phyloP scores from a whole-genome alignment of 2,329 filamentous ascomycete genomes.

The Thermothelomyces thermophilus region DNA sequence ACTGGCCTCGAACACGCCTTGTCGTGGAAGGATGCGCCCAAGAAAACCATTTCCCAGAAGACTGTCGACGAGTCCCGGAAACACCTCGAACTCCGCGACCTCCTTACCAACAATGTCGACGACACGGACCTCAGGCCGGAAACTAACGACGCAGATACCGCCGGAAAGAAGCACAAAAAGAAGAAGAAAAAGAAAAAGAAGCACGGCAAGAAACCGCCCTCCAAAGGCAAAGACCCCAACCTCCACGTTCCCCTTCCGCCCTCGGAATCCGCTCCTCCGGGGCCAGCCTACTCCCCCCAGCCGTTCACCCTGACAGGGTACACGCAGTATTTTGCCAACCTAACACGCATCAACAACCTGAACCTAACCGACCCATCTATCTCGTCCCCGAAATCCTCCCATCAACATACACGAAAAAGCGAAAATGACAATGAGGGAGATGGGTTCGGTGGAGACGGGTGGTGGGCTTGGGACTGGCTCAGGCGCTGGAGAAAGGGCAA shows the following conservation, averaged over 20 bases:
- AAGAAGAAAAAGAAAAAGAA: constrained; percentile 36
- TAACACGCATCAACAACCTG: constrained; percentile 77
- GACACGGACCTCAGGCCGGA: constrained; percentile 10
- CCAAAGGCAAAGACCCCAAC: constrained; percentile 53
- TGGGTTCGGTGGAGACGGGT: neutral
- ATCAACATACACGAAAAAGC: neutral
- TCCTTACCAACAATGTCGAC: constrained; percentile 18
- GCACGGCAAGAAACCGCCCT: constrained; percentile 35
- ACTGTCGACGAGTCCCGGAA: constrained; percentile 12
- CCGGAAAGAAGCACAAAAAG: constrained; percentile 39
- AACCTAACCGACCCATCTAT: constrained; percentile 6
- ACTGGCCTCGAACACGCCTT: constrained; percentile 58
- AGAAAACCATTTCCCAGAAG: constrained; percentile 11
- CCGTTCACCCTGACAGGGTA: constrained; percentile 71
- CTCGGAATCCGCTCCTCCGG: constrained; percentile 64
- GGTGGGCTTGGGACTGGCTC: constrained; percentile 21
- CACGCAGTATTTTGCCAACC: constrained; percentile 87
- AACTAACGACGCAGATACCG: constrained; percentile 14
- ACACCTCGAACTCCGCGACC: constrained; percentile 24
- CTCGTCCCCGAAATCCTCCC: neutral
- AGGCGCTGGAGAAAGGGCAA: constrained; percentile 57
- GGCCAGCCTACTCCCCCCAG: constrained; percentile 86
- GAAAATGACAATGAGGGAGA: constrained; percentile 38
- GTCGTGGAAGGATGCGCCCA: constrained; percentile 39
- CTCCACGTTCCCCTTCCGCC: constrained; percentile 65